These are phyloP conservation scores for Lodderomyces elongisporus DNA, from an alignment of 1,139 yeast species.

Conservation along the genomic window DNA sequence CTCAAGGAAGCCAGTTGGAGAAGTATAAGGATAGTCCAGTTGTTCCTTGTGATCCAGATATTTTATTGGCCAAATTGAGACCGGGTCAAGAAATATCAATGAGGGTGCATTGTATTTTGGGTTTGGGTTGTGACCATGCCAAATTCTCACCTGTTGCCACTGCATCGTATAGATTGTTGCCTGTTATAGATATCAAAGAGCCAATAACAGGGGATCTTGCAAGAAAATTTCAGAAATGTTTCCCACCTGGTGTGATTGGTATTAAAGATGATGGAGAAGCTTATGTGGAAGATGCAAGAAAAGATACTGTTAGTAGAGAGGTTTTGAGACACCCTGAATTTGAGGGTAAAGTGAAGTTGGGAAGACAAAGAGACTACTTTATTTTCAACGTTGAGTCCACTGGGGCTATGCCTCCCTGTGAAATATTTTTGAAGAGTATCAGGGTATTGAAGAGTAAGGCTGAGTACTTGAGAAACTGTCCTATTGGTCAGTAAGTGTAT, in stretches of 20 bases:
- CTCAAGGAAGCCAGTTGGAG: slow-evolving; percentile 83
- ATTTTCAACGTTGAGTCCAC: slow-evolving; percentile 91
- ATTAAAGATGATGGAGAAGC: slow-evolving; percentile 67
- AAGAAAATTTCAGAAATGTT: slow-evolving; percentile 74
- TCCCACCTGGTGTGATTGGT: slow-evolving; percentile 89
- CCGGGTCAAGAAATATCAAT: slow-evolving; percentile 96
- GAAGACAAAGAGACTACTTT: slow-evolving; percentile 88
- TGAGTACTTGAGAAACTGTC: slow-evolving; percentile 71
- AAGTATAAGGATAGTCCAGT: slow-evolving; percentile 64
- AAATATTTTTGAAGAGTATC: slow-evolving; percentile 85
- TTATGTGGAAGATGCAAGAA: slow-evolving; percentile 78
- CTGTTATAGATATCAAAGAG: slow-evolving; percentile 72
- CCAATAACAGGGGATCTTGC: slow-evolving; percentile 81
- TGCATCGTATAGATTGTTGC: slow-evolving; percentile 93
- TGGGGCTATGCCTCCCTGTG: slow-evolving; percentile 97
- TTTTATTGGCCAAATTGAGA: slow-evolving; percentile 83
- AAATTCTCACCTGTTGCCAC: slow-evolving; percentile 96
- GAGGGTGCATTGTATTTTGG: slow-evolving; percentile 86
- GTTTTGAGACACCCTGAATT: slow-evolving; percentile 92
- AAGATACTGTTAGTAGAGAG: slow-evolving; percentile 94
- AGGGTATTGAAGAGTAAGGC: slow-evolving; percentile 84
- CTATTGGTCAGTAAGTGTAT: slow-evolving; percentile 63
- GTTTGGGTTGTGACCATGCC: slow-evolving; percentile 93
- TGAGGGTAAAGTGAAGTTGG: slow-evolving; percentile 81
- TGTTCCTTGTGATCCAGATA: slow-evolving; percentile 79